These are phyloP conservation scores for Russula emetica DNA, from an alignment of 768 basidiomycete species.

Conservation along the genomic window DNA sequence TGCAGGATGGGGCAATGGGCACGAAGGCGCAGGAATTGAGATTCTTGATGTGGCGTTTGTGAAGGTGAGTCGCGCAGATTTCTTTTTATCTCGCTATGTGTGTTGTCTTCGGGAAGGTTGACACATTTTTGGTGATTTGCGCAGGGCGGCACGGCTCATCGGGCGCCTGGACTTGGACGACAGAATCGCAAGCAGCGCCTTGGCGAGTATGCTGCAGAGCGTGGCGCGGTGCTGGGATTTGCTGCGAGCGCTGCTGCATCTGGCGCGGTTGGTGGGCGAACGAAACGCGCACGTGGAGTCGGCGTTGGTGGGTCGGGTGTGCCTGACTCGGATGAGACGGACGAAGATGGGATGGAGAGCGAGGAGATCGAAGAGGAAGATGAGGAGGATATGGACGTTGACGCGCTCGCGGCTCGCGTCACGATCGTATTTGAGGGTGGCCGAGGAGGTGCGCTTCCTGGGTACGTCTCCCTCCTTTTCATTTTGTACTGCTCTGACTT, in stretches of 20 bases:
- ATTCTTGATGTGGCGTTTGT: constrained; percentile 60
- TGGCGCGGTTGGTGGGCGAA: constrained; percentile 17
- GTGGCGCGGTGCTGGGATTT: constrained; percentile 43
- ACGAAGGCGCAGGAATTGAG: constrained; percentile 74
- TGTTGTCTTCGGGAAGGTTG: not conserved
- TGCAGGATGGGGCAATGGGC: constrained; percentile 72
- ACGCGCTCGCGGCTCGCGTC: constrained; percentile 21
- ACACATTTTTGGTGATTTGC: not conserved
- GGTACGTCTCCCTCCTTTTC: constrained; percentile 1
- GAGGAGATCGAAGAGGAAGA: constrained; percentile 22
- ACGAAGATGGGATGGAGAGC: constrained; percentile 8
- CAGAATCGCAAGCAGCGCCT: constrained; percentile 65
- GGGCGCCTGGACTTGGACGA: constrained; percentile 45
- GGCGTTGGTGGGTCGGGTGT: constrained; percentile 9
- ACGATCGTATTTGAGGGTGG: constrained; percentile 27
- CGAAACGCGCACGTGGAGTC: constrained; percentile 19
- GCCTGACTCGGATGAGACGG: constrained; percentile 18
- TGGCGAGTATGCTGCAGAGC: constrained; percentile 59
- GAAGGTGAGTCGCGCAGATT: constrained; percentile 40
- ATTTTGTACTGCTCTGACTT: not conserved
- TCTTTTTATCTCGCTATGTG: not conserved
- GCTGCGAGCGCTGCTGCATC: constrained; percentile 21
- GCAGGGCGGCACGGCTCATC: constrained; percentile 51
- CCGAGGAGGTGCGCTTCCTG: constrained; percentile 14
- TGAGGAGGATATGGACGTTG: constrained; percentile 23